Conservation (phyloP, 2,329 filamentous ascomycete species). For the Bimuria novae-zelandiae region DNA sequence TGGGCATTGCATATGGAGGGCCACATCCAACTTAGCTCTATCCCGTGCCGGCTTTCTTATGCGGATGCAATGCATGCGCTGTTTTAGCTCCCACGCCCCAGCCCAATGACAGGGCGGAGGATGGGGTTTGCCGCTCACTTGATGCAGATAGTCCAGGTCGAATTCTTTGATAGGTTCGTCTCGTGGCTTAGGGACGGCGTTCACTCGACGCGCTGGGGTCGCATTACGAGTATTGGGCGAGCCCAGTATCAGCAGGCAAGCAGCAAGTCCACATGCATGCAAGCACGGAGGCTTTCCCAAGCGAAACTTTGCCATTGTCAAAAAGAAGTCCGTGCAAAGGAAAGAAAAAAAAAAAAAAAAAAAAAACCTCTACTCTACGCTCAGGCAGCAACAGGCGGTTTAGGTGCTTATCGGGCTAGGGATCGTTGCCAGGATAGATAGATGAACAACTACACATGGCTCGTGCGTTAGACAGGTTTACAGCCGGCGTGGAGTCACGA, state of each 20-base stretch:
- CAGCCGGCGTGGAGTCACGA: too few species aligned
- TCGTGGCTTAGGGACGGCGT: constrained; percentile 8
- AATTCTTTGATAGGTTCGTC: constrained; percentile 36
- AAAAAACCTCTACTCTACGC: neutral
- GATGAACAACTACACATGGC: neutral
- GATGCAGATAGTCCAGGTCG: constrained; percentile 28
- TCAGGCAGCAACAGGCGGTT: neutral
- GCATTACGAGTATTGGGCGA: constrained; percentile 25
- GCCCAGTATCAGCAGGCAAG: constrained; percentile 11
- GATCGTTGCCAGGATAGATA: neutral
- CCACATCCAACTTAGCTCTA: constrained; percentile 25
- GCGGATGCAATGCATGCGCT: constrained; percentile 38
- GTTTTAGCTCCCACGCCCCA: constrained; percentile 22
- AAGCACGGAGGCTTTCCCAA: constrained; percentile 1
- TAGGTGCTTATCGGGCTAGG: neutral
- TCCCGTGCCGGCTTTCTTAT: constrained; percentile 49
- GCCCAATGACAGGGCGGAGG: constrained; percentile 29
- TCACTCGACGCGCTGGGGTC: constrained; percentile 22
- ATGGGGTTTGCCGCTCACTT: constrained; percentile 24
- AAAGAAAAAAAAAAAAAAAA: too few species aligned
- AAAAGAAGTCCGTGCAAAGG: neutral
- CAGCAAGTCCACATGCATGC: neutral
- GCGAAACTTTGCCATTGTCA: neutral
- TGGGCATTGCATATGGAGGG: constrained; percentile 16
- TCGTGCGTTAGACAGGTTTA: too few species aligned